Evolutionary conservation across 805 yeast genomes (phyloP).

Genomic region (Ogataea pini): DNA sequence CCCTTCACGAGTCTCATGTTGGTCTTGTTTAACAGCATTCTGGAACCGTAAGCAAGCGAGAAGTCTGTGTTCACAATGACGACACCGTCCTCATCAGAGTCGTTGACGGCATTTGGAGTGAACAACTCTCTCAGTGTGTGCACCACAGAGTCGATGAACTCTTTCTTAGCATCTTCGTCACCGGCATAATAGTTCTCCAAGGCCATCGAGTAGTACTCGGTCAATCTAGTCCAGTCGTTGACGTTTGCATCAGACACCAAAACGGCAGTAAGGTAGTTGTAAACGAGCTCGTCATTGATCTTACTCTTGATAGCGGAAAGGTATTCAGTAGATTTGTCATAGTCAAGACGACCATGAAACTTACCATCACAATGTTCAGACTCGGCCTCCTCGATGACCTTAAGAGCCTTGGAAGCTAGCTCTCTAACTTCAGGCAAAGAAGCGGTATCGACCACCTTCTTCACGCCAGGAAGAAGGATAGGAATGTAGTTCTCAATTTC

Average conservation of each 20-base stretch:
- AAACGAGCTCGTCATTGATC: slow-evolving; percentile 40
- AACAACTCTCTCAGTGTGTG: slow-evolving; percentile 54
- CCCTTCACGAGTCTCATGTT: slow-evolving; percentile 85
- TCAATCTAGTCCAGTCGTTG: slow-evolving; percentile 66
- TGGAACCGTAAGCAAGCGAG: slow-evolving; percentile 95
- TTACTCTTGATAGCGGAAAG: slow-evolving; percentile 32
- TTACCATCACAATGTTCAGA: slow-evolving; percentile 65
- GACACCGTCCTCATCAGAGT: slow-evolving; percentile 74
- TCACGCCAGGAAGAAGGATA: slow-evolving; percentile 83
- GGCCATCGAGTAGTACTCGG: slow-evolving; percentile 51
- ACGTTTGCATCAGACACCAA: slow-evolving; percentile 68
- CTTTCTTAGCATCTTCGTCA: slow-evolving; percentile 36
- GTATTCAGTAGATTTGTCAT: slow-evolving; percentile 53
- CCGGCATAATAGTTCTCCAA: slow-evolving; percentile 35
- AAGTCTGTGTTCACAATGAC: slow-evolving; percentile 93
- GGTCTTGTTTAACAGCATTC: slow-evolving; percentile 95
- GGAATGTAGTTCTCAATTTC: slow-evolving; percentile 91
- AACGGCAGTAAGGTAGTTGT: slow-evolving; percentile 52
- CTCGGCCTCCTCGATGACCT: slow-evolving; percentile 81
- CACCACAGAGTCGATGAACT: slow-evolving; percentile 47
- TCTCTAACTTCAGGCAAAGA: slow-evolving; percentile 96
- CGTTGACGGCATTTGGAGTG: slow-evolving; percentile 54
- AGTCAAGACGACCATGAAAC: slow-evolving; percentile 72
- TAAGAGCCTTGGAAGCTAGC: slow-evolving; percentile 81
- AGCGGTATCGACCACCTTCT: slow-evolving; percentile 85